Evolutionary conservation across 2,329 filamentous ascomycete species (phyloP).

Genomic region (Sporothrix pseudoabietina): DNA sequence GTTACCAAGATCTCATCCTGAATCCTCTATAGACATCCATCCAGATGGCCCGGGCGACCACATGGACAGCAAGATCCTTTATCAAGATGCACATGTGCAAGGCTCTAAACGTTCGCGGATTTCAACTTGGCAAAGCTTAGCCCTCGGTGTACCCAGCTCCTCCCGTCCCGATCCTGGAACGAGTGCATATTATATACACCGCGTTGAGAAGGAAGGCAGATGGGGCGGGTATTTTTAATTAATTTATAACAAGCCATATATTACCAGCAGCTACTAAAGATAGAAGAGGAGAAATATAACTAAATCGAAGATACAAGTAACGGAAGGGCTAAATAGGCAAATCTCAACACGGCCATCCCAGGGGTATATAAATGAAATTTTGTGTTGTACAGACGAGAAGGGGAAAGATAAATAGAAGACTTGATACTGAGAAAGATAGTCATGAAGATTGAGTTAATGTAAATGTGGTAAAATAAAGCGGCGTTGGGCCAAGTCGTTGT

Average conservation of each 20-base stretch:
- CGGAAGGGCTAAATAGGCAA: conserved; percentile 6
- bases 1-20: conserved; percentile 17
- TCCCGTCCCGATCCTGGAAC: background rate
- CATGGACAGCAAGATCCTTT: background rate
- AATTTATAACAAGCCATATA: background rate
- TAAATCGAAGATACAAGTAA: background rate
- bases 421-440: background rate
- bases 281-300: background rate
- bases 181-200: background rate
- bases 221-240: background rate
- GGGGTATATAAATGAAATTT: conserved; percentile 17
- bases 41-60: conserved; percentile 6
- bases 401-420: background rate
- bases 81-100: background rate
- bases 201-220: background rate
- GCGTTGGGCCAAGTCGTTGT: conserved; percentile 14
- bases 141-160: background rate
- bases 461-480: background rate
- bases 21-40: conserved; percentile 19
- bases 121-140: conserved; percentile 12
- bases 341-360: conserved; percentile 17
- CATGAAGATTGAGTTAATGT: background rate
- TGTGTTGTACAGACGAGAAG: conserved; percentile 10
- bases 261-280: background rate
- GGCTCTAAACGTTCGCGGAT: background rate